phyloP scores from a whole-genome alignment of 768 basidiomycete species.

The Rubroboletus pulcherrimus region DNA sequence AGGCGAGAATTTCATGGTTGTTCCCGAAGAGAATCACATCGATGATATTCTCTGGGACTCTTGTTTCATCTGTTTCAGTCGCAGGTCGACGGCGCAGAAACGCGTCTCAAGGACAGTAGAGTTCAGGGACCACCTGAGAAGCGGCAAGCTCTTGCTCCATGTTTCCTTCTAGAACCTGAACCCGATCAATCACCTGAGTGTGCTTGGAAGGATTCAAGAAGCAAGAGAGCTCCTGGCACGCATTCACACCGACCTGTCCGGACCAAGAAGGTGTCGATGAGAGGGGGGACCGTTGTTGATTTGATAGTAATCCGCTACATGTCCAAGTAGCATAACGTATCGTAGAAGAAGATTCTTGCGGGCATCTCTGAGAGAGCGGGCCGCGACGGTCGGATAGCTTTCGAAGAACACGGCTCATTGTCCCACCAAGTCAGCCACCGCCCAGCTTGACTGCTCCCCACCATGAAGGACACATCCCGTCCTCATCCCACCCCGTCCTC shows the following conservation, averaged over 20 bases:
- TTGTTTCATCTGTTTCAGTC: not conserved
- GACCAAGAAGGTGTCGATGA: not conserved
- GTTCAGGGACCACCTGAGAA: not conserved
- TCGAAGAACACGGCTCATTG: constrained; percentile 4
- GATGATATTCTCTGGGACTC: not conserved
- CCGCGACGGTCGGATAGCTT: constrained; percentile 9
- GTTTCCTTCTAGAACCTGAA: not conserved
- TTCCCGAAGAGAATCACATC: not conserved
- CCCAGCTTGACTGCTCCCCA: constrained; percentile 5
- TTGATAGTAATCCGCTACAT: not conserved
- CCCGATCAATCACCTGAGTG: no score
- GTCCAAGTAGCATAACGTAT: not conserved
- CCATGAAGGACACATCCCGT: constrained; percentile 27
- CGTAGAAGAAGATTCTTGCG: not conserved
- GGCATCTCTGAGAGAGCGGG: not conserved
- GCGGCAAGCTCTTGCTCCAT: not conserved
- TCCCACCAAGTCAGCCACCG: constrained; percentile 17
- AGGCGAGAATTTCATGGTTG: not conserved
- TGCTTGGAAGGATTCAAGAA: not conserved
- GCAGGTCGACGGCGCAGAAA: not conserved
- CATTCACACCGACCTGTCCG: not conserved
- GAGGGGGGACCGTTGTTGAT: not conserved
- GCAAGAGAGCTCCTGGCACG: not conserved
- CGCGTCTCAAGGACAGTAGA: no score
- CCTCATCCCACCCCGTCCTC: constrained; percentile 6